A percentile compares a stretch with the other conserved stretches of the same genome.
Evolutionary conservation across 2,329 filamentous ascomycete genomes (phyloP).

Genomic region (Pleoardoris graminearum): DNA sequence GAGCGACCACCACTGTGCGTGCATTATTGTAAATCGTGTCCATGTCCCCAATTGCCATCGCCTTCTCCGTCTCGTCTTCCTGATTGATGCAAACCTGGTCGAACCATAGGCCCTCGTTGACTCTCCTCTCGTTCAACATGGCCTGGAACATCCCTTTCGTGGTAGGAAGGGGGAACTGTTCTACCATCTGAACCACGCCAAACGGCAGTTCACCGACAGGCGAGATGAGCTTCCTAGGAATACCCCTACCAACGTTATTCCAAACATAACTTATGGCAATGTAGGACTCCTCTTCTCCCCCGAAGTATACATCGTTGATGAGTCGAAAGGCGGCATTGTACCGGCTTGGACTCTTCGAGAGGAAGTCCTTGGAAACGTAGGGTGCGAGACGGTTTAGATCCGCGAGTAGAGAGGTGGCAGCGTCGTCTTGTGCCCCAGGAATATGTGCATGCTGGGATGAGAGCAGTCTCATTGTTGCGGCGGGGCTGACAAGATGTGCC

Average conservation of each 20-base stretch:
- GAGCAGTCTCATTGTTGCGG: constrained; percentile 25
- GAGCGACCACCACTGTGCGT: constrained; percentile 45
- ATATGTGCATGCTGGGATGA: constrained; percentile 7
- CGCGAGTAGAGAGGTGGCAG: constrained; percentile 29
- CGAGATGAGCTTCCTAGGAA: constrained; percentile 27
- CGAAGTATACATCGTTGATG: constrained; percentile 40
- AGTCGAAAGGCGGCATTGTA: constrained; percentile 43
- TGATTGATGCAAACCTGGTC: constrained; percentile 53
- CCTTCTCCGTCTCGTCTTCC: constrained; percentile 46
- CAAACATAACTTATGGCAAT: constrained; percentile 52
- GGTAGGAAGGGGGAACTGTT: constrained; percentile 47
- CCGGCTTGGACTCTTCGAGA: constrained; percentile 25
- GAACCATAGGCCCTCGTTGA: constrained; percentile 50
- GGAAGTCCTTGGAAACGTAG: constrained; percentile 36
- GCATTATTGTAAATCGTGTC: constrained; percentile 50
- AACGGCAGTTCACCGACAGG: constrained; percentile 37
- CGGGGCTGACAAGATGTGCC: constrained; percentile 25
- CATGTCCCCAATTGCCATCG: constrained; percentile 47
- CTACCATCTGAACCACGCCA: constrained; percentile 38
- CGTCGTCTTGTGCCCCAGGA: constrained; percentile 4
- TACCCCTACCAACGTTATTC: constrained; percentile 34
- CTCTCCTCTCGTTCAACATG: constrained; percentile 44
- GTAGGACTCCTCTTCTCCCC: constrained; percentile 43
- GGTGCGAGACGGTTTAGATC: constrained; percentile 34
- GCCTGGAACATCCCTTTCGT: constrained; percentile 47